phyloP scores from a whole-genome alignment of 1,284 basidiomycete genomes.

The Neolentinus lepideus region DNA sequence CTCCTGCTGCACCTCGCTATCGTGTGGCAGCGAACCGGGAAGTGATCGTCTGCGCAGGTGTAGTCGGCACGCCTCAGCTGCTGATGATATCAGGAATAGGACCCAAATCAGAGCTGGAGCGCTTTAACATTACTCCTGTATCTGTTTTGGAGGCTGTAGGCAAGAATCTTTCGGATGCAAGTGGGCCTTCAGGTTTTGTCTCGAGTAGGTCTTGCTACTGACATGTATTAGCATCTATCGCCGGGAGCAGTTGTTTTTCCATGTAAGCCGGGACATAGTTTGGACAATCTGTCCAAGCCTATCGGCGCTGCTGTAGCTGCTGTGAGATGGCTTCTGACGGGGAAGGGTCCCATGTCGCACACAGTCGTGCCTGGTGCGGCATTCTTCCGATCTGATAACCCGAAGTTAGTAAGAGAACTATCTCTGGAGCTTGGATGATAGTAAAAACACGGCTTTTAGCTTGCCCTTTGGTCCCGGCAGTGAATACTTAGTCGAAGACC shows the following conservation, averaged over 20 bases:
- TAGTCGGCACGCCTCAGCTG: slow-evolving; percentile 36
- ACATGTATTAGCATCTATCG: slow-evolving; percentile 21
- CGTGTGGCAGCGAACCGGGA: slow-evolving; percentile 25
- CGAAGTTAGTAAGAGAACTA: slow-evolving; percentile 9
- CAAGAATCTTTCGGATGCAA: slow-evolving; percentile 31
- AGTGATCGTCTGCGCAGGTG: slow-evolving; percentile 34
- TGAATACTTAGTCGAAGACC: slow-evolving; percentile 11
- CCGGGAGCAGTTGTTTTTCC: slow-evolving; percentile 20
- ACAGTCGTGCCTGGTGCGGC: slow-evolving; percentile 15
- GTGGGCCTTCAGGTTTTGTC: too few species aligned
- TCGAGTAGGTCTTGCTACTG: too few species aligned
- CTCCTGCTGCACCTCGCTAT: slow-evolving; percentile 14
- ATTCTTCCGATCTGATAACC: slow-evolving; percentile 26
- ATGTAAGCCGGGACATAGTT: slow-evolving; percentile 21
- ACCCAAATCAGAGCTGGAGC: slow-evolving; percentile 24
- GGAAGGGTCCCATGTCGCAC: slow-evolving; percentile 22
- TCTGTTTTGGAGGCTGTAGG: slow-evolving; percentile 36
- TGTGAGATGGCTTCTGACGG: slow-evolving; percentile 22
- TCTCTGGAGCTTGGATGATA: too few species aligned
- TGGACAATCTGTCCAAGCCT: slow-evolving; percentile 24
- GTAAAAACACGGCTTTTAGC: slow-evolving; percentile 6
- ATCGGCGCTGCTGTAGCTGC: slow-evolving; percentile 19
- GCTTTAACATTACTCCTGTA: slow-evolving; percentile 28
- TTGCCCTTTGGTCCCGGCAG: slow-evolving; percentile 11
- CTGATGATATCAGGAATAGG: slow-evolving; percentile 45